Conservation (phyloP, 139 green algal genomes). For the Tetratostichococcus sp. region DNA sequence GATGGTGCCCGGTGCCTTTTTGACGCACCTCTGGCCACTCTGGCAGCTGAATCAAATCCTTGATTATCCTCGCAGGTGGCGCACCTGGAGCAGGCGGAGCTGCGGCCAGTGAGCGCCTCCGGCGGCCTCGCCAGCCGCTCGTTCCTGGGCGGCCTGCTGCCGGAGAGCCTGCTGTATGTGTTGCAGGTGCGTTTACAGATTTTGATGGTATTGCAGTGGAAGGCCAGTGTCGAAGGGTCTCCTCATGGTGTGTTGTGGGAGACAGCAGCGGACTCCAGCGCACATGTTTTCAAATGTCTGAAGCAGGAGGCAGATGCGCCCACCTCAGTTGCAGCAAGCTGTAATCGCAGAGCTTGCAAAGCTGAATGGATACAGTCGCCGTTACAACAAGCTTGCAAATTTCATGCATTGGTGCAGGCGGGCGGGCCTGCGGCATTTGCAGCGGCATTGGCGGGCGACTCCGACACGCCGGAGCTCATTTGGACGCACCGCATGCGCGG, state of each 20-base stretch:
- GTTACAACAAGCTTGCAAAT: no score
- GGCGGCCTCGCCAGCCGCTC: conserved; percentile 57
- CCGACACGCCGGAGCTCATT: conserved; percentile 87
- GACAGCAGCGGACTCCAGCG: no score
- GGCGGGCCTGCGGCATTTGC: conserved; percentile 71
- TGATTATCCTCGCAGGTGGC: conserved; percentile 30
- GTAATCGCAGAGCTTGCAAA: no score
- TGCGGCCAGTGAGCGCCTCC: conserved; percentile 1
- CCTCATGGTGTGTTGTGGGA: background rate
- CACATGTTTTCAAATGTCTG: no score
- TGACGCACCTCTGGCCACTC: no score
- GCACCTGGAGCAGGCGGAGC: conserved; percentile 42
- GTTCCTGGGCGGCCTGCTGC: conserved; percentile 82
- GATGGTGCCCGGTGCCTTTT: no score
- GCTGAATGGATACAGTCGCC: no score
- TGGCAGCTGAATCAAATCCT: no score
- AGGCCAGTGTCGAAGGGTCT: conserved; percentile 23
- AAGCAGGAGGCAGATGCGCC: no score
- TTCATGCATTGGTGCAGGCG: background rate
- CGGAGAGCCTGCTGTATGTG: conserved; percentile 86
- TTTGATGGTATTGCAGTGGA: no score
- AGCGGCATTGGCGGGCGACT: conserved; percentile 69
- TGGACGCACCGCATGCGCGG: conserved; percentile 88
- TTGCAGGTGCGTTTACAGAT: conserved; percentile 48
- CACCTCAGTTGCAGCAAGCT: no score